Evolutionary conservation across 352 stramenopile species (phyloP), one percentile per base, ranked within the genome.

Genomic region (Phytophthora pini): DNA sequence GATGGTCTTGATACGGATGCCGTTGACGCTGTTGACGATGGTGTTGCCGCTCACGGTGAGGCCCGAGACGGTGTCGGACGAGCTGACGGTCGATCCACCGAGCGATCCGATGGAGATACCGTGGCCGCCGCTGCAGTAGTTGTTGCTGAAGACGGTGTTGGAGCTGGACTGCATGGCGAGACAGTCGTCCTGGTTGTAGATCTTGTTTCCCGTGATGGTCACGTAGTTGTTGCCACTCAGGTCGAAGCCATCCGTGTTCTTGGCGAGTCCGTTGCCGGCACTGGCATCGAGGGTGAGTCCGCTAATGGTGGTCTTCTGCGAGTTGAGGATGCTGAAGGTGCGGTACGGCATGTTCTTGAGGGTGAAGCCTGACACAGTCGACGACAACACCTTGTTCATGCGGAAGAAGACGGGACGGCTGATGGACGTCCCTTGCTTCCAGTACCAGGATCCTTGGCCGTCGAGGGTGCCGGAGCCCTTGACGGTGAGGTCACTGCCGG

Each of bases 381-480:
- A 79, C 13, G 22, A 12, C 24, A 48, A 1, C 10, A 56, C 56
- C 3, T 50, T 20, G 9, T 56, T 15, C 2, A 63, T 34, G 13
- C 47, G 48, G 32, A 63, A 63, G 56, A 63, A 63, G 34, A 63
- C 56, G 1, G 56, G 56, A 6, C 45, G 51, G 4, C 31, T 73
- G 46, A 76, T 49, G 3, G 43, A 66, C 22, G 46, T 17, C 10
- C 61, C 63, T 17, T 79, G 57, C 36, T 66, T 59, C 71, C 70
- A 79, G 66, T 79, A 79, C 66, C 60, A 73, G 6, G 36, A 22
- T 5, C 71, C 66, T 34, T 76, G 66, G 20, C 71, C 71, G 13
- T 79, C 71, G 1, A 79, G 59, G 0, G 55, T 72, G 9, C 70
- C 70, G 5, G 66, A 40, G 4, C 70, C 72, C 7, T 65, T 45